A percentile compares a stretch with the other conserved stretches of the same genome.
phyloP scores from a whole-genome alignment of 495 filamentous ascomycete genomes.

The Talaromyces proteolyticus region DNA sequence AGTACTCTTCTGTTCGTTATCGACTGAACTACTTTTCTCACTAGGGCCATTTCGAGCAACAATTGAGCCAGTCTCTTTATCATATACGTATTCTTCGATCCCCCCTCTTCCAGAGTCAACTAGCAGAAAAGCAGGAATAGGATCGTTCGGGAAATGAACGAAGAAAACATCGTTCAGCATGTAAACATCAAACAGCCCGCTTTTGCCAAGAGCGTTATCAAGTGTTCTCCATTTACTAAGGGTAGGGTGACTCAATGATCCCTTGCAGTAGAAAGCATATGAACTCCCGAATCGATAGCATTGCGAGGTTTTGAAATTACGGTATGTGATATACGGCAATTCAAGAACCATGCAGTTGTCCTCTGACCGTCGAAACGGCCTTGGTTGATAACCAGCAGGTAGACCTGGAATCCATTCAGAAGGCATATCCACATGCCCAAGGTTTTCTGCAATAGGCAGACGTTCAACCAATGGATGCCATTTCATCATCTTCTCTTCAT shows the following conservation, averaged over 20 bases:
- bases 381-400: neutral
- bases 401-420: neutral
- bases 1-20: neutral
- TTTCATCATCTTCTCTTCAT: neutral
- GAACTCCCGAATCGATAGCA: neutral
- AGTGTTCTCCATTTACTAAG: neutral
- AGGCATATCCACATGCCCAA: neutral
- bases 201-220: no score
- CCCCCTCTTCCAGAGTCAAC: neutral
- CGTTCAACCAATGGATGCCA: neutral
- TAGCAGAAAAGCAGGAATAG: neutral
- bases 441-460: neutral
- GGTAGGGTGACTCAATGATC: neutral
- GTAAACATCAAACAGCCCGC: no score
- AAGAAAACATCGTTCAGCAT: neutral
- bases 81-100: neutral
- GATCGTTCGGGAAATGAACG: neutral
- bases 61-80: neutral
- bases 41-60: neutral
- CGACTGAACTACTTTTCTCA: no score
- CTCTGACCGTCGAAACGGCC: neutral
- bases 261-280: constrained; percentile 2
- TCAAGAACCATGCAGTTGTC: neutral
- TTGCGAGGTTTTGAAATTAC: constrained; percentile 1
- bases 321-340: constrained; percentile 3